Percentiles rank a stretch among this genome's conserved stretches.
Evolutionary conservation across 1,139 yeast genomes (phyloP).

Genomic region (Saccharomycopsis crataegensis): DNA sequence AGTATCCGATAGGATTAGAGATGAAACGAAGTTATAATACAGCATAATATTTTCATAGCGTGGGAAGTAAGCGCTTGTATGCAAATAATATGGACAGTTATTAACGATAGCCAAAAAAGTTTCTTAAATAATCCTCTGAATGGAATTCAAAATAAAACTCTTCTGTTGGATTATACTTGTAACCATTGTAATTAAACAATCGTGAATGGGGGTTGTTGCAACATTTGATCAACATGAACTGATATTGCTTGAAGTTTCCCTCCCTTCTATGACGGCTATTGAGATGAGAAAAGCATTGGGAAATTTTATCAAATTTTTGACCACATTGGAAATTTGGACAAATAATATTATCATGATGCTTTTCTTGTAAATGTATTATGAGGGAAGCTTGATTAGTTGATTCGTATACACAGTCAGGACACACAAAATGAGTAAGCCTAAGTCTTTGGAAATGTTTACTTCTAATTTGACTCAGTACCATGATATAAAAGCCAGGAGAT

Average conservation of each 20-base stretch:
- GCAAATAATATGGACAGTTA: neutral
- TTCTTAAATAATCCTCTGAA: conserved; percentile 10
- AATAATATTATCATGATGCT: conserved; percentile 12
- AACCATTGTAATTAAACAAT: conserved; percentile 17
- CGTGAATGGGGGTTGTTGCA: conserved; percentile 11
- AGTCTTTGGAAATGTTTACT: conserved; percentile 16
- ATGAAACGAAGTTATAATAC: neutral
- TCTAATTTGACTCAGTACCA: conserved; percentile 15
- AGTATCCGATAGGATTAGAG: neutral
- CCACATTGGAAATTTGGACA: conserved; percentile 13
- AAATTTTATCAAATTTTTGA: conserved; percentile 3
- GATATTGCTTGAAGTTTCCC: neutral
- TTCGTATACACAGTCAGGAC: conserved; percentile 17
- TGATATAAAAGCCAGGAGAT: neutral
- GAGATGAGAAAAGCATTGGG: conserved; percentile 7
- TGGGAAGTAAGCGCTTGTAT: no score
- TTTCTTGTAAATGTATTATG: conserved; percentile 5
- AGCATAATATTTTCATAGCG: neutral
- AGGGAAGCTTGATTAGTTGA: conserved; percentile 10
- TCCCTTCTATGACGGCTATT: conserved; percentile 2
- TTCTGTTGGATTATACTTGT: conserved; percentile 15
- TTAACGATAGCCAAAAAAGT: conserved; percentile 15
- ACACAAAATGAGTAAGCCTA: conserved; percentile 13
- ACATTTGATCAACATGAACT: neutral
- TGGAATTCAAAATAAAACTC: conserved; percentile 14